Evolutionary conservation across 2,329 filamentous ascomycete genomes (phyloP).

Genomic region (Alternaria ethzedia): DNA sequence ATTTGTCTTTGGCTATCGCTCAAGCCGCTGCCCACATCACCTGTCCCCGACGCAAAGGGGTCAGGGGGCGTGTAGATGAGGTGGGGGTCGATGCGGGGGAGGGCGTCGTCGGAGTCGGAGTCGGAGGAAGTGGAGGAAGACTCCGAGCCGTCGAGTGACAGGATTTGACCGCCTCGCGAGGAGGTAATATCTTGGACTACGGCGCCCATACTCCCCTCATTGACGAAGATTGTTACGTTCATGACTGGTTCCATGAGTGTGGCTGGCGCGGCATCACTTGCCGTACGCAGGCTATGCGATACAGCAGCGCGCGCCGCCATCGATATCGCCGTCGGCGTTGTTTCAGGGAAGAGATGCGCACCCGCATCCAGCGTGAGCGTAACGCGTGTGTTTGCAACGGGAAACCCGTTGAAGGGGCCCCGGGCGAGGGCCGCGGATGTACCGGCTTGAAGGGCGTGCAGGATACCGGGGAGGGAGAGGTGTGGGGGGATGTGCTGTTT

Average conservation of each 20-base stretch:
- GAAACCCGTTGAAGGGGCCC: constrained; percentile 80
- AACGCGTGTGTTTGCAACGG: constrained; percentile 77
- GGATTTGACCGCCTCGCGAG: constrained; percentile 73
- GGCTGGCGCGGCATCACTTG: no score
- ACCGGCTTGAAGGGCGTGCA: constrained; percentile 73
- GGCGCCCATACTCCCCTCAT: constrained; percentile 78
- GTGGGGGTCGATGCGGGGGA: constrained; percentile 66
- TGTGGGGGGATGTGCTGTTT: constrained; percentile 61
- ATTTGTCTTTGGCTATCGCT: constrained; percentile 62
- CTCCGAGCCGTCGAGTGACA: constrained; percentile 65
- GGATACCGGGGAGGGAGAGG: constrained; percentile 57
- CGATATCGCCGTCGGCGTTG: constrained; percentile 70
- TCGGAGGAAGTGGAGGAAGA: constrained; percentile 4
- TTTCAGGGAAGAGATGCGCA: constrained; percentile 70
- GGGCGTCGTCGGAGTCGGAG: constrained; percentile 40
- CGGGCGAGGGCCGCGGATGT: constrained; percentile 82
- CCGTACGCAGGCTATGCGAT: no score
- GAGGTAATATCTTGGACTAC: constrained; percentile 84
- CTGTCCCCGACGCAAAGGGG: constrained; percentile 66
- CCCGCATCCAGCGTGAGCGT: constrained; percentile 71
- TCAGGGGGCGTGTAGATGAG: constrained; percentile 89
- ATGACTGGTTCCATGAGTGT: constrained; percentile 92
- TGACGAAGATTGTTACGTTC: constrained; percentile 84
- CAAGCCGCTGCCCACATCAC: constrained; percentile 21
- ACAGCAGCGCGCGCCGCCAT: constrained; percentile 70